Conservation (phyloP, 441 rosid genomes). For the Syzygium malaccense region DNA sequence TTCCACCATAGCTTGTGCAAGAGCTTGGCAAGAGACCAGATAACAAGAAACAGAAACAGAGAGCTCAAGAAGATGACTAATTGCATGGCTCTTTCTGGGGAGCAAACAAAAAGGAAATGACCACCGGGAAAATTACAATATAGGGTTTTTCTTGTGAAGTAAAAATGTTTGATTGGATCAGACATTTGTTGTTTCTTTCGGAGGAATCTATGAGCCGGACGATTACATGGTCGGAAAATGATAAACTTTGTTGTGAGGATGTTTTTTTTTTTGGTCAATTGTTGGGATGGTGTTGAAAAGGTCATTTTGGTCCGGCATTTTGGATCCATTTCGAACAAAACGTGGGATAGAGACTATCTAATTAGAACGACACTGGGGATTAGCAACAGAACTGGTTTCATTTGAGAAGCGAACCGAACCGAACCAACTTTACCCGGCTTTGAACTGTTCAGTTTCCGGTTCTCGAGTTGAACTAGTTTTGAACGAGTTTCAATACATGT, state of each 20-base stretch:
- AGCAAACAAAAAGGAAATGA: not conserved
- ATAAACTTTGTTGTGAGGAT: not conserved
- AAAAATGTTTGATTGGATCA: not conserved
- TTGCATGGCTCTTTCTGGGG: not conserved
- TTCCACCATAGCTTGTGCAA: conserved; percentile 3
- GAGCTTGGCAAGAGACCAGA: conserved; percentile 1
- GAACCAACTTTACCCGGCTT: not conserved
- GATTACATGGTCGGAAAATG: not conserved
- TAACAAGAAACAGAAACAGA: conserved; percentile 1
- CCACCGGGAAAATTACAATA: not conserved
- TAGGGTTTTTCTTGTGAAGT: not conserved
- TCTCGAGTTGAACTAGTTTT: not conserved
- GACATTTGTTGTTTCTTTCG: not conserved
- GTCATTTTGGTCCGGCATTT: not conserved
- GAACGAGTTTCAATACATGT: not conserved
- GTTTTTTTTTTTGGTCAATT: no score
- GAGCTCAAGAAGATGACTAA: not conserved
- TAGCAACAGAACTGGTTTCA: not conserved
- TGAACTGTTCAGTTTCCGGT: not conserved
- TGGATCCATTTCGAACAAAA: not conserved
- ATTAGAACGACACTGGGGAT: not conserved
- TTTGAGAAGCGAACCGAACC: not conserved
- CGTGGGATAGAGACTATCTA: not conserved
- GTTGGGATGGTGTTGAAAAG: not conserved
- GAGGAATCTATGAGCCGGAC: not conserved